Evolutionary conservation across 441 rosid species (phyloP), one percentile per base, ranked within the genome.

Genomic region (Raphanus hybrid): DNA sequence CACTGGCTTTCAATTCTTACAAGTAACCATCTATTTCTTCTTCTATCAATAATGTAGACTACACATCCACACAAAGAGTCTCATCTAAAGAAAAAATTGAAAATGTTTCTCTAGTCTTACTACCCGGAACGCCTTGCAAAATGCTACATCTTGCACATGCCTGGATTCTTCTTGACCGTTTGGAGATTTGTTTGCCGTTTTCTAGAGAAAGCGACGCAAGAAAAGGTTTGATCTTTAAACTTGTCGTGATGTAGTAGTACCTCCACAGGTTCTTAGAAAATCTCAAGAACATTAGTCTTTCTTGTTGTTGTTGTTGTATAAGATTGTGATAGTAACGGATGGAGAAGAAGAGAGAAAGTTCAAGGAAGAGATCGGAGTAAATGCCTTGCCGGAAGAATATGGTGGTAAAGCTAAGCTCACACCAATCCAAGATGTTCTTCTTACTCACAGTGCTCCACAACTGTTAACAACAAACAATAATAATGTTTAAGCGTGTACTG

Each of bases 91-190:
- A 39, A 39, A 39, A 39, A 43, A 43, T 10, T 6, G 1, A 6
- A 7, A 14, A 23, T 43, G 34, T 29, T 39, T 27, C 20, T 58
- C 81, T 82, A 94, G 97, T 85, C 96, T 71, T 94, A 94, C 80
- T 94, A 88, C 82, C 97, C 98, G 3, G 98, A 94, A 81, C 97
- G 94, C 63, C 86, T 92, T 35, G 92, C 86, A 9, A 94, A 84
- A 83, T 73, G 79, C 69, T 91, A 75, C 86, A 74, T 94, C 74
- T 77, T 92, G 76, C 77, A 87, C 63, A 92, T 94, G 98, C 97
- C 98, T 1, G 60, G 84, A 32, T 91, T 92, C 82, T 94, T 92
- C 26, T 87, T 89, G 55, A 34, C 84, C 41, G 82, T 89, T 32
- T 94, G 98, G 97, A 88, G 75, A 80, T 76, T 94, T 79, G 83